Evolutionary conservation across 23 red algal species (phyloP).

Genomic region (Rhodosorus marinus): DNA sequence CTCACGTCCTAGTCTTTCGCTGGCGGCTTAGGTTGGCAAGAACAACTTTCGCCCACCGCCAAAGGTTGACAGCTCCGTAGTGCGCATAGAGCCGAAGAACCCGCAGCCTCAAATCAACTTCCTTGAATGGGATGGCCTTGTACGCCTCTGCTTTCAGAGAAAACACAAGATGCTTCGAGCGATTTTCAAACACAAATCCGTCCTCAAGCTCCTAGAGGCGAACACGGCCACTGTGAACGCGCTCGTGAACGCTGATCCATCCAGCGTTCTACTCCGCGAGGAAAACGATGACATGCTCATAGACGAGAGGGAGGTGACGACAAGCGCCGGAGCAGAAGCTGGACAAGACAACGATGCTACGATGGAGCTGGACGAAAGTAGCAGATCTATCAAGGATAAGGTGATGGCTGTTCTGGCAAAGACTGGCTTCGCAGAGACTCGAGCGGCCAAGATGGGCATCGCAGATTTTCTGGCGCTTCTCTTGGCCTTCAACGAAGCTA

Average conservation of each 20-base stretch:
- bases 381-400: slow-evolving; percentile 5
- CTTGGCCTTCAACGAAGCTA: slow-evolving; percentile 21
- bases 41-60: slow-evolving; percentile 97
- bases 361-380: slow-evolving; percentile 8
- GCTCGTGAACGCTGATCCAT: not conserved
- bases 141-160: slow-evolving; percentile 70
- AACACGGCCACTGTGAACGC: slow-evolving; percentile 13
- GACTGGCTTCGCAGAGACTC: slow-evolving; percentile 34
- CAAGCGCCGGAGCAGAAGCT: slow-evolving; percentile 6
- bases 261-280: not conserved
- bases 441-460: slow-evolving; percentile 60
- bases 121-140: slow-evolving; percentile 81
- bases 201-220: slow-evolving; percentile 17
- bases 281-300: not conserved
- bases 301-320: not conserved
- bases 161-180: slow-evolving; percentile 78
- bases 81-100: slow-evolving; percentile 62
- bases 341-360: slow-evolving; percentile 3
- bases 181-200: slow-evolving; percentile 45
- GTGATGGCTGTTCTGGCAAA: slow-evolving; percentile 20
- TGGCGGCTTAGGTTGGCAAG: slow-evolving; percentile 64
- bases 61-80: slow-evolving; percentile 78
- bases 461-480: slow-evolving; percentile 42
- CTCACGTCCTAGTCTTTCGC: slow-evolving; percentile 2
- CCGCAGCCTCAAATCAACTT: slow-evolving; percentile 48